phyloP scores from a whole-genome alignment of 306 rosid genomes.

The Rosa rugosa region DNA sequence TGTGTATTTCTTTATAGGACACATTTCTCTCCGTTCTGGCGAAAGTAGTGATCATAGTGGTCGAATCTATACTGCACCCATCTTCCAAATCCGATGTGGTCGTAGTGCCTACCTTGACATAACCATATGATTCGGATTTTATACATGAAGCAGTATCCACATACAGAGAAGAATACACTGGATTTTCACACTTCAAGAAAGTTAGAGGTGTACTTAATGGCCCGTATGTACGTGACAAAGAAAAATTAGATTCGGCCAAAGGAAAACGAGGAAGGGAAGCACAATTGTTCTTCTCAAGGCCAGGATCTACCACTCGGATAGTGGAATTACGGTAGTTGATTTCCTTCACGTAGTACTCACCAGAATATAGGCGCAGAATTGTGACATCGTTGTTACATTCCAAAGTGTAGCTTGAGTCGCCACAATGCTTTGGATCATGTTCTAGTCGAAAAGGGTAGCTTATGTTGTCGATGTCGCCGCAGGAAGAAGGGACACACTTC shows the following conservation, averaged over 20 bases:
- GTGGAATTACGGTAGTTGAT: slow-evolving; percentile 24
- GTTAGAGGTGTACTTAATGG: neutral
- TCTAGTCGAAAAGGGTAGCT: slow-evolving; percentile 27
- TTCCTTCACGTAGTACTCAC: slow-evolving; percentile 20
- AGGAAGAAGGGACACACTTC: slow-evolving; percentile 4
- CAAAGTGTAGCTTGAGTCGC: neutral
- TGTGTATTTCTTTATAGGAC: neutral
- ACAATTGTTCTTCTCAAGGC: neutral
- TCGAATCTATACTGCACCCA: neutral
- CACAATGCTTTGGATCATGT: slow-evolving; percentile 6
- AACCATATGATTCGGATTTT: neutral
- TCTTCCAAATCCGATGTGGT: neutral
- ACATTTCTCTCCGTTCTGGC: neutral
- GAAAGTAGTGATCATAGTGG: neutral
- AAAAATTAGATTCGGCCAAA: neutral
- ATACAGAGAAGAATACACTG: neutral
- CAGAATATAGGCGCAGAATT: fast-evolving
- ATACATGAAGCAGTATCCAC: neutral
- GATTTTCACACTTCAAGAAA: neutral
- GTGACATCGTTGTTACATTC: slow-evolving; percentile 27
- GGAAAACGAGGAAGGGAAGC: neutral
- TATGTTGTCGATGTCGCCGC: slow-evolving; percentile 14
- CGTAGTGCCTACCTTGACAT: neutral
- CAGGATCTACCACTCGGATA: neutral
- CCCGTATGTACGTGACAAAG: neutral